These are phyloP conservation scores for Fusarium circinatum DNA, from an alignment of 2,329 filamentous ascomycete species.

Conservation along the genomic window DNA sequence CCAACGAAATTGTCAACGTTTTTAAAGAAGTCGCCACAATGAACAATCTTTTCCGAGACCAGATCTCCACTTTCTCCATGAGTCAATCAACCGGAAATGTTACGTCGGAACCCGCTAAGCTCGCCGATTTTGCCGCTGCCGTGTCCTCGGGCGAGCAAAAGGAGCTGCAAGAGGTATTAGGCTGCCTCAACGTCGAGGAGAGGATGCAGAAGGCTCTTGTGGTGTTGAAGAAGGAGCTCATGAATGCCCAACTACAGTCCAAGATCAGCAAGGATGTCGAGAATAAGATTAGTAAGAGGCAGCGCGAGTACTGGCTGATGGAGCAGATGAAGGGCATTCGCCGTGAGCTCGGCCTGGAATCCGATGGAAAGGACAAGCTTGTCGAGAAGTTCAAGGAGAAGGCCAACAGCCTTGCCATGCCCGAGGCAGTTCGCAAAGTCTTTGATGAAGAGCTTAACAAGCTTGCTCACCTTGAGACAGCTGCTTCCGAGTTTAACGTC, in stretches of 20 bases:
- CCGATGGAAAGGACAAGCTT: constrained; percentile 97
- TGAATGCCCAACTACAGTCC: constrained; percentile 96
- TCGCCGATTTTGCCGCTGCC: constrained; percentile 96
- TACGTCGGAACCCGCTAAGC: constrained; percentile 90
- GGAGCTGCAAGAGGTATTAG: constrained; percentile 91
- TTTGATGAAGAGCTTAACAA: constrained; percentile 99
- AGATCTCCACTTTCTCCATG: constrained; percentile 97
- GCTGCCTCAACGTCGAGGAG: constrained; percentile 90
- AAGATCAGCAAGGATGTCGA: constrained; percentile 99
- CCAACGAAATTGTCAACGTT: constrained; percentile 97
- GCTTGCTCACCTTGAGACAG: constrained; percentile 91
- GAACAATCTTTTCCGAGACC: constrained; percentile 95
- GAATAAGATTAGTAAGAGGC: constrained; percentile 95
- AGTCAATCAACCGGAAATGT: constrained; percentile 95
- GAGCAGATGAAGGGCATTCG: constrained; percentile 99
- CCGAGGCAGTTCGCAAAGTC: constrained; percentile 94
- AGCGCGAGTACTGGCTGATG: constrained; percentile 98
- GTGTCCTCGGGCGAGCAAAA: constrained; percentile 93
- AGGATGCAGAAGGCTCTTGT: constrained; percentile 90
- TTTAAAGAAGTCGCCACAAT: constrained; percentile 96
- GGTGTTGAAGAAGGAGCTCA: constrained; percentile 96
- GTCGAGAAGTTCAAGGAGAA: constrained; percentile 98
- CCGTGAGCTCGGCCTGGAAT: constrained; percentile 93
- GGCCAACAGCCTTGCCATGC: constrained; percentile 93
- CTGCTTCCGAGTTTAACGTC: constrained; percentile 98